These are phyloP conservation scores for Juncus inflexus DNA, from an alignment of 176 grass and related monocot genomes.

Conservation along the genomic window DNA sequence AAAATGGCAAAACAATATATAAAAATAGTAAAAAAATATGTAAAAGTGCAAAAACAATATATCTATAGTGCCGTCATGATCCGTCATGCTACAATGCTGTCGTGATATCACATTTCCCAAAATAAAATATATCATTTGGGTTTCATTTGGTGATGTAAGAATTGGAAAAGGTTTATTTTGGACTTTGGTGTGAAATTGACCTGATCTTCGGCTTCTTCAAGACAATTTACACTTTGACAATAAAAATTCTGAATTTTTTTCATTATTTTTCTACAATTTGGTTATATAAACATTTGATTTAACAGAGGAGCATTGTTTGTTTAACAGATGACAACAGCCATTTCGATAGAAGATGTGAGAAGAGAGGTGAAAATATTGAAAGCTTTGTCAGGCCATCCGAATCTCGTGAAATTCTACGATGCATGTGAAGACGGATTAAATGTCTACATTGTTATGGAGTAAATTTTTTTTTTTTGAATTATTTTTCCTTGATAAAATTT, in stretches of 20 bases:
- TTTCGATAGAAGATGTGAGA: slow-evolving; percentile 98
- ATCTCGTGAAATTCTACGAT: slow-evolving; percentile 99
- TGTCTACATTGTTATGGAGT: slow-evolving; percentile 99
- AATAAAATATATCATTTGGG: no score
- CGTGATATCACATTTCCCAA: no score
- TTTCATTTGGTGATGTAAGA: neutral
- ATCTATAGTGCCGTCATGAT: no score
- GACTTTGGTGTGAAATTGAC: slow-evolving; percentile 5
- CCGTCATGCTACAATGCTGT: no score
- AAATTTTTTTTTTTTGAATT: no score
- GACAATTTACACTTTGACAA: neutral
- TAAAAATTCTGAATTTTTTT: neutral
- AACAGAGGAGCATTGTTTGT: slow-evolving; percentile 16
- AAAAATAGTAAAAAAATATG: no score
- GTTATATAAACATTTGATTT: neutral
- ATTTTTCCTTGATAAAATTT: slow-evolving; percentile 40
- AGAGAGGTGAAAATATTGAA: slow-evolving; percentile 98
- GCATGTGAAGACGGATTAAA: slow-evolving; percentile 99
- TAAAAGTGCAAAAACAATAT: no score
- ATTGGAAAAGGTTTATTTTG: slow-evolving; percentile 6
- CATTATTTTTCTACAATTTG: no score
- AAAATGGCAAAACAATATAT: no score
- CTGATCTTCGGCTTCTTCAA: slow-evolving; percentile 5
- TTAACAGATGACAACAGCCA: slow-evolving; percentile 96
- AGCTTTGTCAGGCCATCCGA: slow-evolving; percentile 91